phyloP scores from a whole-genome alignment of 2,329 filamentous ascomycete genomes.

The Conoideocrella luteorostrata region DNA sequence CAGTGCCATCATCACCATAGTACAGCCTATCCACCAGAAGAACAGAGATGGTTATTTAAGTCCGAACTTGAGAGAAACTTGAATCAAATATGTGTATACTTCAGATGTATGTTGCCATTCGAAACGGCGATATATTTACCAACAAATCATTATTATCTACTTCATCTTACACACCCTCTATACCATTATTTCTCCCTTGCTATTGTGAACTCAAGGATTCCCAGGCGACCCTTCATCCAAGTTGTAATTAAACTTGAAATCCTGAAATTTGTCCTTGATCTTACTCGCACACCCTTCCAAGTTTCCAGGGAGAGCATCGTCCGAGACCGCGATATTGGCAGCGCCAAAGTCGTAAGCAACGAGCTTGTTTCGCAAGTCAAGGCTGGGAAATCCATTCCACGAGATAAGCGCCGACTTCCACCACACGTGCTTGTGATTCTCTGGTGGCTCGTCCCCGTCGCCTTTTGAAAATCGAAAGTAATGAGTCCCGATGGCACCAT shows the following conservation, averaged over 20 bases:
- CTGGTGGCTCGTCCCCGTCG: constrained; percentile 15
- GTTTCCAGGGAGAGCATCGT: constrained; percentile 6
- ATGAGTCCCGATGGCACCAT: constrained; percentile 24
- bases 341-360: constrained; percentile 11
- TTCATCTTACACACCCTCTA: background rate
- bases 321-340: constrained; percentile 11
- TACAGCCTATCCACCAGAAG: too few species aligned
- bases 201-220: constrained; percentile 1
- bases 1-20: too few species aligned
- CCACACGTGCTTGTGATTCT: constrained; percentile 28
- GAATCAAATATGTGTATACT: too few species aligned
- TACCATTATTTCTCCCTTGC: background rate
- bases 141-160: too few species aligned
- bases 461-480: constrained; percentile 23
- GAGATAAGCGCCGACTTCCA: constrained; percentile 21
- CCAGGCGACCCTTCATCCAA: constrained; percentile 11
- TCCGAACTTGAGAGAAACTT: too few species aligned
- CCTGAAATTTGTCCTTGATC: constrained; percentile 3
- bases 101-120: too few species aligned
- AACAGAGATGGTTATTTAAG: too few species aligned
- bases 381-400: constrained; percentile 24
- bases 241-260: constrained; percentile 11
- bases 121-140: too few species aligned
- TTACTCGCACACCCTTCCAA: constrained; percentile 7
- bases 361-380: constrained; percentile 8